Evolutionary conservation across 1,284 basidiomycete species (phyloP).

Genomic region (Malassezia vespertilionis): DNA sequence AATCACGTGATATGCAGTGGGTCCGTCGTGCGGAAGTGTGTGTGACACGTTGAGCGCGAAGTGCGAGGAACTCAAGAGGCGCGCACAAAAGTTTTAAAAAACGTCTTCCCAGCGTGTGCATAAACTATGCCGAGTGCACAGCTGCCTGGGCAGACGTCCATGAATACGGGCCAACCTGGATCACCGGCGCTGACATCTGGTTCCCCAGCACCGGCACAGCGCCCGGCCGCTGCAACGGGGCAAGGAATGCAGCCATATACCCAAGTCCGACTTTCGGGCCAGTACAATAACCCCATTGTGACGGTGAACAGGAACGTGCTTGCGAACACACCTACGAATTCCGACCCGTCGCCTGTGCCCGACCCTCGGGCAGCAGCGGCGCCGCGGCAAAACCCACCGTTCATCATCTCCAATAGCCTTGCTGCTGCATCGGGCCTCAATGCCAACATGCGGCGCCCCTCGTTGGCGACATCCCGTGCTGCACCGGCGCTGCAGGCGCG

Average conservation of each 20-base stretch:
- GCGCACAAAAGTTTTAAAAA: no score
- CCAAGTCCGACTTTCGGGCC: not conserved
- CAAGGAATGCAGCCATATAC: no score
- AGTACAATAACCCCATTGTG: constrained; percentile 11
- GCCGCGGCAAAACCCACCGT: constrained; percentile 3
- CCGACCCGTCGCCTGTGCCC: not conserved
- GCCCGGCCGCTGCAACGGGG: no score
- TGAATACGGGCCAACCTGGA: no score
- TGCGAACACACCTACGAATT: no score
- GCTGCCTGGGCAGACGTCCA: no score
- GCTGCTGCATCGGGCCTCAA: constrained; percentile 11
- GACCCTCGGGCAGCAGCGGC: not conserved
- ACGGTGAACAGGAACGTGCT: constrained; percentile 6
- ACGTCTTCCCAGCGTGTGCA: no score
- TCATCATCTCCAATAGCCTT: constrained; percentile 16
- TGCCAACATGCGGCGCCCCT: not conserved
- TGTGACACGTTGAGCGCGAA: no score
- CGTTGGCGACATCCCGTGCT: not conserved
- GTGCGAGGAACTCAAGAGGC: no score
- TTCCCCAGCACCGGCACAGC: no score
- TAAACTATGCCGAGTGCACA: no score
- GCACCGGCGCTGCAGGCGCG: constrained; percentile 1
- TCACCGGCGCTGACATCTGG: no score
- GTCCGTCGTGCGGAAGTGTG: not conserved
- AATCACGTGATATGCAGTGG: constrained; percentile 4